These are phyloP conservation scores for Paspalum vaginatum DNA, from an alignment of 176 grass and related monocot species.

Conservation along the genomic window DNA sequence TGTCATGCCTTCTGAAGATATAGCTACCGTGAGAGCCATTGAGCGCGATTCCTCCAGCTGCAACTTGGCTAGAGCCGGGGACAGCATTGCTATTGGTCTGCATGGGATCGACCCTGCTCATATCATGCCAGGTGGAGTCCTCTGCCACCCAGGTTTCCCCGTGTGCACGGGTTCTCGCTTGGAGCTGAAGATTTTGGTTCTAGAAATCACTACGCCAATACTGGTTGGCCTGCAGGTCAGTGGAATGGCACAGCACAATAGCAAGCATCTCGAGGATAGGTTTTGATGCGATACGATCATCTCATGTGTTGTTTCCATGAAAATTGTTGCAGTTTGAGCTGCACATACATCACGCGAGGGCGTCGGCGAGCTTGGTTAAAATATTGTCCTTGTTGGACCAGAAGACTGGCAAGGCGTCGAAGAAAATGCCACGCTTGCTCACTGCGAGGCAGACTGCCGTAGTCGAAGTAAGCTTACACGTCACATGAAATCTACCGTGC, in stretches of 20 bases:
- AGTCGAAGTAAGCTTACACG: constrained; percentile 43
- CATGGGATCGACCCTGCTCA: constrained; percentile 62
- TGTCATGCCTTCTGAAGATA: constrained; percentile 71
- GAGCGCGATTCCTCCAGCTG: constrained; percentile 62
- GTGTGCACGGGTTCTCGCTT: constrained; percentile 53
- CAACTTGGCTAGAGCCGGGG: constrained; percentile 66
- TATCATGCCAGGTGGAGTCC: constrained; percentile 60
- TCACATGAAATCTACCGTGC: neutral
- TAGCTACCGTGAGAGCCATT: constrained; percentile 55
- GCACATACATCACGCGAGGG: constrained; percentile 71
- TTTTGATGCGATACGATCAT: neutral
- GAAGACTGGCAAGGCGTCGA: constrained; percentile 64
- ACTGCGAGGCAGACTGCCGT: constrained; percentile 65
- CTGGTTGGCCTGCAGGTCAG: constrained; percentile 73
- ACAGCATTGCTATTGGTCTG: constrained; percentile 68
- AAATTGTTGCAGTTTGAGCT: constrained; percentile 72
- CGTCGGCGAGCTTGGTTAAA: constrained; percentile 60
- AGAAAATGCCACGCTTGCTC: constrained; percentile 64
- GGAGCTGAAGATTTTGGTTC: constrained; percentile 80
- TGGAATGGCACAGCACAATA: neutral
- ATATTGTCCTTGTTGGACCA: constrained; percentile 68
- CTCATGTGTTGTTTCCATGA: neutral
- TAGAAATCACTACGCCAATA: constrained; percentile 73
- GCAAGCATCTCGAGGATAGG: neutral
- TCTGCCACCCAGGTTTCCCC: constrained; percentile 75